Base-by-base conservation (phyloP, 2,329 filamentous ascomycete species). In the Berkeleyomyces basicola region DNA sequence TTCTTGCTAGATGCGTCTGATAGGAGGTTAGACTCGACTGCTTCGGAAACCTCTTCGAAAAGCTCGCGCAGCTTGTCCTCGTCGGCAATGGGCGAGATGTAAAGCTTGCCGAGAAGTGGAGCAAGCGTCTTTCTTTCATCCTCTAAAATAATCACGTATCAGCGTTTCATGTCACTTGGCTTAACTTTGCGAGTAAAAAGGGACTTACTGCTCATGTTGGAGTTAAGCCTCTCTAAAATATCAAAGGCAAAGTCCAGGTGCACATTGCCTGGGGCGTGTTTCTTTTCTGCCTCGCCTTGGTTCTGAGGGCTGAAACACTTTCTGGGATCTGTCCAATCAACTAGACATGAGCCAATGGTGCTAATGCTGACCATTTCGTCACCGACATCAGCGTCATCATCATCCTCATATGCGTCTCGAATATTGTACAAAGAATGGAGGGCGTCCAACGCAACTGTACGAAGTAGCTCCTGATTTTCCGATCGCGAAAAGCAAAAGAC, bases 301-400 rank as follows among this genome's bases (percentile, higher is more conserved):
- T 74, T 68, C 3, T 73, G 76, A 67, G 75, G 79, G 63, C 72
- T 79, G 74, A 74, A 87, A 74, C 76, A 88, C 72, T 95, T 91
- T 59, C 92, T 79, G 44, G 91, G 90, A 71, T 97, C 92, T 0
- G 92, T 97, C 93, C 92, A 97, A 71, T 97, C 92, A 0, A 91
- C 83, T 6, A 97, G 76, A 69, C 90, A 92, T 2, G 88, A 84
- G 0, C 88, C 90, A 64, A 95, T 88, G 2, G 85, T 82, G 51
- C 82, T 80, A 67, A 95, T 80, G 68, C 85, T 84, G 7, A 92
- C 87, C 83, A 95, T 90, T 67, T 84, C 85, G 64, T 87, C 86
- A 44, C 82, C 82, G 9, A 87, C 82, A 59, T 90, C 87, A 16
- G 85, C 84, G 58, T 88, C 86, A 40, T 88, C 86, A 44, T 86